Base-by-base conservation (phyloP, 495 filamentous ascomycete species). In the Aspergillus olivimuriae region DNA sequence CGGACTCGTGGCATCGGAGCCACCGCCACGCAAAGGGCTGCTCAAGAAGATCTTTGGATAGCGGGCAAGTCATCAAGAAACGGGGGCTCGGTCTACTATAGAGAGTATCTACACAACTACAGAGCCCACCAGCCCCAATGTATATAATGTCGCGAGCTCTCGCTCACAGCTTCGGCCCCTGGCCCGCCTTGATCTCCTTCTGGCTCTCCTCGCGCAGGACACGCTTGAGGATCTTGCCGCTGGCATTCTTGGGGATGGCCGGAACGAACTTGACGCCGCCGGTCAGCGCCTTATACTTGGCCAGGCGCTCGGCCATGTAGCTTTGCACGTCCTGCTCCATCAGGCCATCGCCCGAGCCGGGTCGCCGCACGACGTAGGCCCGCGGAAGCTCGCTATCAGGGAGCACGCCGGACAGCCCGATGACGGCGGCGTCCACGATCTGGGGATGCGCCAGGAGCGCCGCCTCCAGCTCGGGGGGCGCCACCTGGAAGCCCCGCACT, bases 181-280 rank as follows among this genome's bases (percentile, higher is more conserved):
- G 23, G 4, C 57, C 55, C 23, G 47, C 48, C 24, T 56, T 32
- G 4, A 60, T 43, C 52, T 73, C 57, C 47, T 53, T 60, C 46
- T 66, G 62, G 18, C 72, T 74, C 46, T 65, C 56, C 24, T 69
- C 76, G 41, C 70, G 63, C 47, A 82, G 52, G 4, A 89, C 48
- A 33, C 84, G 69, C 58, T 89, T 82, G 50, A 95, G 54, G 34
- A 94, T 86, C 74, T 95, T 95, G 2, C 89, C 89, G 63, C 80
- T 83, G 0, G 76, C 75, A 47, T 80, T 89, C 64, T 87, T 89
- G 8, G 89, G 85, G 15, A 95, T 74, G 34, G 75, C 70, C 39
- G 87, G 79, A 3, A 91, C 69, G 59, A 91, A 95, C 30, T 73
- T 76, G 0, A 95, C 75, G 1, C 89, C 89, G 0, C 89, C 89